These are phyloP conservation scores for Daldinia childiae DNA, from an alignment of 495 filamentous ascomycete genomes.

Conservation along the genomic window DNA sequence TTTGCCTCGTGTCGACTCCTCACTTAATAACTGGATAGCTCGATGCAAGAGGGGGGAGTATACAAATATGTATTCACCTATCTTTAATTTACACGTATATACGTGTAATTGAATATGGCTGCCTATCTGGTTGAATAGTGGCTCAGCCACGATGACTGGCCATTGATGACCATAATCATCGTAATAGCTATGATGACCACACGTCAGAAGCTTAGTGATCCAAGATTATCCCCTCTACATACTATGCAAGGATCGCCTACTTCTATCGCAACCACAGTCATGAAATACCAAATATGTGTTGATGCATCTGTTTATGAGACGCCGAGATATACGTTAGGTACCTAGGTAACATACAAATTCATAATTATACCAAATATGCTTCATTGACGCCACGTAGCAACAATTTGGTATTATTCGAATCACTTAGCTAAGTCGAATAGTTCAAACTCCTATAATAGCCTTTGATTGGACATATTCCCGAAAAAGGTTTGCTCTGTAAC, in stretches of 20 bases:
- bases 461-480: too few relatives aligned
- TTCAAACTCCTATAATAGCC: too few relatives aligned
- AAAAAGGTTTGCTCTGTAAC: too few relatives aligned
- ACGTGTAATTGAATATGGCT: constrained; percentile 4
- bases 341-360: constrained; percentile 1
- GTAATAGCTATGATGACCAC: background rate
- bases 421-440: background rate
- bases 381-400: constrained; percentile 9
- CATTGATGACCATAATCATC: too few relatives aligned
- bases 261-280: background rate
- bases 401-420: background rate
- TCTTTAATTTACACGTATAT: constrained; percentile 33
- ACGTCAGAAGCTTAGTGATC: constrained; percentile 27
- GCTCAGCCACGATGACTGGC: constrained; percentile 17
- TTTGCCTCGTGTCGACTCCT: too few relatives aligned
- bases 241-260: constrained; percentile 1
- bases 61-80: constrained; percentile 20
- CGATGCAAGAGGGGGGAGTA: background rate
- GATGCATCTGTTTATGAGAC: constrained; percentile 21
- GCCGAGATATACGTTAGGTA: constrained; percentile 10
- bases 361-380: background rate
- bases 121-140: constrained; percentile 4
- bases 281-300: constrained; percentile 18
- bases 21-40: constrained; percentile 5
- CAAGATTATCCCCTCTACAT: constrained; percentile 8